Evolutionary conservation across 768 basidiomycete species (phyloP).

Genomic region (Mycena sanguinolenta): DNA sequence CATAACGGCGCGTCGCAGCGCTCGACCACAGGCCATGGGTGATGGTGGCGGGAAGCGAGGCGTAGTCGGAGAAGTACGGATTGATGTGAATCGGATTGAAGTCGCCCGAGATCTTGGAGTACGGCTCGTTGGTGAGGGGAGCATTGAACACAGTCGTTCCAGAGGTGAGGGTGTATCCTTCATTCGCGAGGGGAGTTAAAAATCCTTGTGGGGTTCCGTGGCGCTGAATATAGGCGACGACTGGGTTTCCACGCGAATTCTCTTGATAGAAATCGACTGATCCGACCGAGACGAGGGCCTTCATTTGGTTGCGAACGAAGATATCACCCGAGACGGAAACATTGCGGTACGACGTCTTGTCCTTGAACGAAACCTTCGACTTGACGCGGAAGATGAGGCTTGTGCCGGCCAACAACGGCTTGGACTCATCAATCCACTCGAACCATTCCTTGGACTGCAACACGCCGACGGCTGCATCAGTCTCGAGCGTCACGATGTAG

Average conservation of each 20-base stretch:
- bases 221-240: constrained; percentile 92
- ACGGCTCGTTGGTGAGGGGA: constrained; percentile 94
- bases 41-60: constrained; percentile 94
- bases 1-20: constrained; percentile 91
- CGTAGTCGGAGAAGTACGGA: constrained; percentile 97
- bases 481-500: constrained; percentile 81
- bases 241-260: constrained; percentile 92
- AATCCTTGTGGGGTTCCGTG: constrained; percentile 87
- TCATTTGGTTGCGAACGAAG: constrained; percentile 90
- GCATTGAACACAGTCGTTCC: constrained; percentile 79
- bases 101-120: constrained; percentile 96
- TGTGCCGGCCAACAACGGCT: constrained; percentile 83
- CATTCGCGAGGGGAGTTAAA: constrained; percentile 81
- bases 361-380: constrained; percentile 91
- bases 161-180: constrained; percentile 88
- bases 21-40: constrained; percentile 98
- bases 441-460: constrained; percentile 98
- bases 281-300: constrained; percentile 90
- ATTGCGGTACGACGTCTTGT: constrained; percentile 85
- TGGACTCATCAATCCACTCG: constrained; percentile 89
- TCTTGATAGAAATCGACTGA: constrained; percentile 89
- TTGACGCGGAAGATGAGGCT: constrained; percentile 91
- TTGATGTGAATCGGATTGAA: constrained; percentile 99
- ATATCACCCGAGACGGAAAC: constrained; percentile 88
- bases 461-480: constrained; percentile 88